Base-by-base conservation (phyloP, 1,284 basidiomycete species). In the Leucoagaricus sp. region DNA sequence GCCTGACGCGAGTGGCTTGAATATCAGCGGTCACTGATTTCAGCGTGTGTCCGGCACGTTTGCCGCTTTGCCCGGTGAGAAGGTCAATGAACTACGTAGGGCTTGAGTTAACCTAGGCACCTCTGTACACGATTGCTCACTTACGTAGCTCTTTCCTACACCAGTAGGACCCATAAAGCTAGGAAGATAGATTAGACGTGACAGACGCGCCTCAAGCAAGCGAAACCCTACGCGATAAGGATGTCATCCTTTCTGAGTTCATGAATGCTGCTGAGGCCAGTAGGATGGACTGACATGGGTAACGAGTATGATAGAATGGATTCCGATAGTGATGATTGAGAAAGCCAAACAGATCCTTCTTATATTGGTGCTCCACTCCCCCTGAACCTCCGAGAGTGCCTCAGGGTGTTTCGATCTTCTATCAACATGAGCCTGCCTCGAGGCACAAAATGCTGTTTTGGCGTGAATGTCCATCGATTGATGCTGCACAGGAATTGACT, bases 121-220 rank as follows among this genome's bases (percentile, higher is more conserved):
- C 13, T 7, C 33, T 21, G 6, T 34, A 19, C 4, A 38, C 13
- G 12, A 23, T 25, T 19, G 19, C 23, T 10, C 12, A 4, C 53
- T 42, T 21, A 55, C 53, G 10, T 19, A 42, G 4, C 53, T 55
- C 38, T 52, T 52, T n/a, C 45, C 52, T 34, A 44, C 42, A 25
- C 45, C 42, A 1, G 52, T 61, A 3, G 50, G 49, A 12, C 60
- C 60, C 54, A 61, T 58, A 17, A 61, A 42, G 10, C 60, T 61
- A 46, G 5, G 23, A n/a, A 4, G 53, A 52, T n/a, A 31, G 13
- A 19, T 48, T n/a, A 38, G 36, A 38, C 17, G 36, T 8, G 6
- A 13, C 17, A 38, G 15, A 4, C 4, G 17, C n/a, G n/a, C 4
- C 4, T 38, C 8, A n/a, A 15, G 12, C 13, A 38, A 38, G 33